Conservation (phyloP, 208 protist species). For the Herpetomonas samuelpessoai region DNA sequence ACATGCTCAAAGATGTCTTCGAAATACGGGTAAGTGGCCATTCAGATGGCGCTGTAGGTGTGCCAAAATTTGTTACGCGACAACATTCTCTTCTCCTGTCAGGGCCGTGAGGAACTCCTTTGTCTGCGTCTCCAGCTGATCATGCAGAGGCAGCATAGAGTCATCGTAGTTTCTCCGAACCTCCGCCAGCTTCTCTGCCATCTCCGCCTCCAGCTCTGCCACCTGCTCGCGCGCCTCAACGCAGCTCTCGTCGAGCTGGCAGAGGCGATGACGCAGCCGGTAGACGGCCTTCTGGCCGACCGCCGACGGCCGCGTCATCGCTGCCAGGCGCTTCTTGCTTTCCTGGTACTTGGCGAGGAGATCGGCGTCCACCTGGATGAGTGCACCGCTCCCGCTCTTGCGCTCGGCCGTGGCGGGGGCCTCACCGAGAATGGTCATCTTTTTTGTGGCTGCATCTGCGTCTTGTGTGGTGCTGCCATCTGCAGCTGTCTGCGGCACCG, state of each 20-base stretch:
- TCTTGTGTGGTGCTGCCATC: too few species aligned
- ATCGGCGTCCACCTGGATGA: slow-evolving; percentile 8
- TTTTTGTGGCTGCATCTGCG: too few species aligned
- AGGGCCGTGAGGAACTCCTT: slow-evolving; percentile 41
- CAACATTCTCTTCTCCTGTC: slow-evolving; percentile 8
- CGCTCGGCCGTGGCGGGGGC: slow-evolving; percentile 4
- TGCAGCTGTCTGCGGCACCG: too few species aligned
- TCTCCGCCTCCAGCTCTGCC: slow-evolving; percentile 24
- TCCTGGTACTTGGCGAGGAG: slow-evolving; percentile 15
- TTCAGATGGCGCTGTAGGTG: not conserved
- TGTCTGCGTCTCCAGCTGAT: slow-evolving; percentile 57
- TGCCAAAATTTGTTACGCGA: not conserved
- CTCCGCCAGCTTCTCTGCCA: slow-evolving; percentile 29
- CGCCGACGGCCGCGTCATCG: slow-evolving; percentile 6
- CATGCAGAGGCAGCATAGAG: slow-evolving; percentile 76
- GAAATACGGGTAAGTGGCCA: too few species aligned
- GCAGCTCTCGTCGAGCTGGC: slow-evolving; percentile 41
- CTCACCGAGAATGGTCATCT: not conserved
- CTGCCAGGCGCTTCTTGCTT: slow-evolving; percentile 15
- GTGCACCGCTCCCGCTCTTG: not conserved
- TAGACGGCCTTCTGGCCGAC: slow-evolving; percentile 16
- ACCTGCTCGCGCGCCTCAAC: slow-evolving; percentile 30
- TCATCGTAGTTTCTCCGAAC: slow-evolving; percentile 69
- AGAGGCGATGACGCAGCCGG: slow-evolving; percentile 49
- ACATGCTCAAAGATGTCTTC: too few species aligned